phyloP scores from a whole-genome alignment of 2,329 filamentous ascomycete species.

The Xylaria sp. region DNA sequence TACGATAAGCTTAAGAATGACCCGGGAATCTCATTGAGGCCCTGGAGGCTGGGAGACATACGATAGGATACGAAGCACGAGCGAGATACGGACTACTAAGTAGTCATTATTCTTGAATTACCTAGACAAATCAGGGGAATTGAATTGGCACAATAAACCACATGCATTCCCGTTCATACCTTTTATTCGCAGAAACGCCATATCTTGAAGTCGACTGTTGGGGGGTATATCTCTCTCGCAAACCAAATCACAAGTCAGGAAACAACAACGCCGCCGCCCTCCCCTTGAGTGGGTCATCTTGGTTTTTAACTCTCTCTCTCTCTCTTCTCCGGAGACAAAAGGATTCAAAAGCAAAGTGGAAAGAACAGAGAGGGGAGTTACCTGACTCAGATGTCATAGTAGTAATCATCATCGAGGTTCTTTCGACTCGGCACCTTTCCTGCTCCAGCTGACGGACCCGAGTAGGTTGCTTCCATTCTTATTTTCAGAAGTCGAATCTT shows the following conservation, averaged over 20 bases:
- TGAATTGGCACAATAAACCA: too few relatives aligned
- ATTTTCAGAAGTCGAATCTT: slow-evolving; percentile 92
- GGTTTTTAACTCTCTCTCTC: neutral
- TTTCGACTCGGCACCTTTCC: slow-evolving; percentile 76
- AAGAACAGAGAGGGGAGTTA: neutral
- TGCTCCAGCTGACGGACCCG: slow-evolving; percentile 60
- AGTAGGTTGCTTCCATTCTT: slow-evolving; percentile 70
- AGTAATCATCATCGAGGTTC: slow-evolving; percentile 88
- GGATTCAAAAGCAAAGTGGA: neutral
- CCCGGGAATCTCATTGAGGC: too few relatives aligned
- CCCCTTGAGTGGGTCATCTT: too few relatives aligned
- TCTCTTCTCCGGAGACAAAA: neutral
- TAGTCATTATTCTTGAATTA: too few relatives aligned
- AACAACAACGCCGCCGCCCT: slow-evolving; percentile 5
- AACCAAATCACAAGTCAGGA: slow-evolving; percentile 1
- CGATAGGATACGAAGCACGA: too few relatives aligned
- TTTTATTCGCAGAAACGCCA: neutral
- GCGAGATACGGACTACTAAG: too few relatives aligned
- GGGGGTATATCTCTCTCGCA: slow-evolving; percentile 21
- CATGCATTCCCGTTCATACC: neutral
- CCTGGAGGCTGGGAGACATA: too few relatives aligned
- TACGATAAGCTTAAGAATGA: too few relatives aligned
- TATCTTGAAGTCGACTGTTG: neutral
- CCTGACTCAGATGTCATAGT: slow-evolving; percentile 63
- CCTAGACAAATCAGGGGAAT: too few relatives aligned